phyloP scores from a whole-genome alignment of 2,329 filamentous ascomycete species.

The Bipolaris zeicola region DNA sequence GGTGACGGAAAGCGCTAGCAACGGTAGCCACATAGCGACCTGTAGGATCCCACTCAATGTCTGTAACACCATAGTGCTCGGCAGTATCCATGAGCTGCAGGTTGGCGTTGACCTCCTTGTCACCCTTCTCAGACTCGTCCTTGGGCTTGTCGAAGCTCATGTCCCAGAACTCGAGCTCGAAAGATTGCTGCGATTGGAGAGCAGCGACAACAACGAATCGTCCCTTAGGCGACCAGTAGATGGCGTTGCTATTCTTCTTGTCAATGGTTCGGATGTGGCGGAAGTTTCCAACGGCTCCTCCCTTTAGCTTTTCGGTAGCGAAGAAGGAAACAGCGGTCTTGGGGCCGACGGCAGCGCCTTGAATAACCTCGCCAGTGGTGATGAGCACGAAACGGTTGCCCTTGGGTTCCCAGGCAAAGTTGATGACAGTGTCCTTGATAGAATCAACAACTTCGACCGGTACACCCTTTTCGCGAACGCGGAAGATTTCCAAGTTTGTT shows the following conservation, averaged over 20 bases:
- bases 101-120: slow-evolving; percentile 94
- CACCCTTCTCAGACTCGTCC: slow-evolving; percentile 88
- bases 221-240: slow-evolving; percentile 97
- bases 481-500: slow-evolving; percentile 98
- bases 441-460: slow-evolving; percentile 97
- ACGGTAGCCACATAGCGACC: slow-evolving; percentile 93
- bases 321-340: slow-evolving; percentile 98
- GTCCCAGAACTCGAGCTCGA: slow-evolving; percentile 97
- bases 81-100: slow-evolving; percentile 90
- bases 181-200: slow-evolving; percentile 89
- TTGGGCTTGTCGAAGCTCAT: slow-evolving; percentile 79
- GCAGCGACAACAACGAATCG: slow-evolving; percentile 95
- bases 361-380: slow-evolving; percentile 83
- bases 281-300: slow-evolving; percentile 82
- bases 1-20: slow-evolving; percentile 94
- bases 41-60: slow-evolving; percentile 97
- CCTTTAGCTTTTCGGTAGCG: slow-evolving; percentile 94
- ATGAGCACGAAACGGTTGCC: slow-evolving; percentile 97
- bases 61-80: slow-evolving; percentile 97
- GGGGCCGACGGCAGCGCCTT: slow-evolving; percentile 79
- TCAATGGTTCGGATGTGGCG: slow-evolving; percentile 93
- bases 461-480: slow-evolving; percentile 94
- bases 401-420: slow-evolving; percentile 99
- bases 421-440: slow-evolving; percentile 98
- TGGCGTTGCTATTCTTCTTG: slow-evolving; percentile 99